Base-by-base conservation (phyloP, 225 moss, liverwort and hornwort genomes). In the Anthoceros angustus region DNA sequence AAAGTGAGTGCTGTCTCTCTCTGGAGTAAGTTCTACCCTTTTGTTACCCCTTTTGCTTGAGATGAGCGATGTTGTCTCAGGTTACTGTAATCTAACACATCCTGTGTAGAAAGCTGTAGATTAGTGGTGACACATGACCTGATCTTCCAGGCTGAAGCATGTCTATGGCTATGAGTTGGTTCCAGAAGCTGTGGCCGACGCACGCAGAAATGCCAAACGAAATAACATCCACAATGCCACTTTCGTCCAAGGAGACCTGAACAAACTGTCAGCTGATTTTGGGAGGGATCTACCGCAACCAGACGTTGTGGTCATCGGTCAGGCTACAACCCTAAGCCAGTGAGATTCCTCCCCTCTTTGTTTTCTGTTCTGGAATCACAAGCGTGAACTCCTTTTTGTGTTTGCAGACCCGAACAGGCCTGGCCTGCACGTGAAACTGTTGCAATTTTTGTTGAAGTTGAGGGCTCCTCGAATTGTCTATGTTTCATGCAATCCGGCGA, bases 401-500 rank as follows among this genome's bases (percentile, higher is more conserved):
- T 40, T 16, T 71, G 25, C 83, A 98, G 98, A 98, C 74, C 98
- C 98, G 2, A 98, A 89, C 50, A 86, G 98, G 66, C 98, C 98
- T 32, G 98, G 98, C 64, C 88, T 98, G 92, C 98, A 98, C 68
- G 41, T 70, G 0, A 98, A 92, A 70, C 92, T 98, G 12, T 84
- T 98, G 25, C 75, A 85, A 40, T 98, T 86, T 73, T 68, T 98
- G 42, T 71, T 92, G 67, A 79, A 81, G 64, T 77, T 98, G 42
- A 80, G 70, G 74, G 79, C 87, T 65, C 76, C 65, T 61, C 82
- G 89, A 62, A 92, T 98, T 69, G 76, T 98, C 18, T 98, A 98
- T 69, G 86, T 98, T 18, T 98, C 98, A 49, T 98, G 98, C 81
- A 98, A 98, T 69, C 98, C 98, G 55, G 86, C 98, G 67, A 98